A percentile compares a stretch with the other conserved stretches of the same genome.
Evolutionary conservation across 495 filamentous ascomycete genomes (phyloP).

Genomic region (Sphaerosporella brunnea): DNA sequence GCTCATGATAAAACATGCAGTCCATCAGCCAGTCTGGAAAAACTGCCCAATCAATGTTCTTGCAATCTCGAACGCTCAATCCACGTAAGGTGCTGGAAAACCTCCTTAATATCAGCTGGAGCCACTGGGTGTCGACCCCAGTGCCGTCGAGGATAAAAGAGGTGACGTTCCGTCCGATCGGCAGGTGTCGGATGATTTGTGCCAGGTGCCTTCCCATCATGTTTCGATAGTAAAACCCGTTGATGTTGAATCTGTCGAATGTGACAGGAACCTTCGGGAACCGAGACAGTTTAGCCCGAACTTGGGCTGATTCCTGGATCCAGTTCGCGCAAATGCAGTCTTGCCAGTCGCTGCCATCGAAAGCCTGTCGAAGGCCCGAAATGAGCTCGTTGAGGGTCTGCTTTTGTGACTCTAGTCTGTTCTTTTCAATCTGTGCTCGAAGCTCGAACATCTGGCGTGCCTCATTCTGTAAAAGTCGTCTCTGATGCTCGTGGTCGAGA

Average conservation of each 20-base stretch:
- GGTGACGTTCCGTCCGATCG: slow-evolving; percentile 11
- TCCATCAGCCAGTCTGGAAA: slow-evolving; percentile 20
- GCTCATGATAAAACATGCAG: background rate
- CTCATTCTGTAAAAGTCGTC: background rate
- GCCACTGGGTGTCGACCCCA: slow-evolving; percentile 11
- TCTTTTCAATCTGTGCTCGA: background rate
- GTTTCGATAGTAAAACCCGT: slow-evolving; percentile 4
- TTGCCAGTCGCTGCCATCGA: background rate
- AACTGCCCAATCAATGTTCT: slow-evolving; percentile 13
- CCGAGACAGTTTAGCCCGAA: background rate
- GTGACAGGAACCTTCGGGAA: background rate
- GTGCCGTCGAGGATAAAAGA: slow-evolving; percentile 20
- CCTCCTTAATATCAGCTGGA: slow-evolving; percentile 4
- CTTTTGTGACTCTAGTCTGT: background rate
- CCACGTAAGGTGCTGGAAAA: slow-evolving; percentile 14
- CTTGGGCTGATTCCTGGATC: background rate
- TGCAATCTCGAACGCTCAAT: slow-evolving; percentile 15
- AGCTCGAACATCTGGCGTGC: background rate
- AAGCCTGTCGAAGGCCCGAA: background rate
- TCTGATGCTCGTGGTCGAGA: background rate
- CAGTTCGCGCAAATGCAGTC: too few species aligned
- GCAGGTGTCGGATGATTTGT: slow-evolving; percentile 7
- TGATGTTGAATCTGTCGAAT: too few species aligned
- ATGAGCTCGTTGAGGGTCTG: background rate
- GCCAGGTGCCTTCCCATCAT: slow-evolving; percentile 16